A percentile compares a stretch with the other conserved stretches of the same genome.
Conservation (phyloP, 169 alveolate genomes). For the Ichthyophthirius multifiliis region DNA sequence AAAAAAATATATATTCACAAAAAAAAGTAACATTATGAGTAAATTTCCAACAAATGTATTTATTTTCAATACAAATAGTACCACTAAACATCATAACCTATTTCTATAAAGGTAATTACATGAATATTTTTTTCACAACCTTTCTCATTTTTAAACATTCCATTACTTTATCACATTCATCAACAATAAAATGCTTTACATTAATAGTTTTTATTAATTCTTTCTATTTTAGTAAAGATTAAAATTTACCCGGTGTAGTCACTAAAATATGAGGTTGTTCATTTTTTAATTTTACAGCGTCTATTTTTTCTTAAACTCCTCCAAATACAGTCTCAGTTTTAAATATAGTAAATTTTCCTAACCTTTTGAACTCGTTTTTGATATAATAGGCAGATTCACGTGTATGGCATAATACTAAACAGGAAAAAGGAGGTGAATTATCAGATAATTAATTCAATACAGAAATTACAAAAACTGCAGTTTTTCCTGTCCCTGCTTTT, state of each 20-base stretch:
- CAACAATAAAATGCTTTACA: constrained; percentile 96
- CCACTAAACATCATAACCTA: constrained; percentile 85
- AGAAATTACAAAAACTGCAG: constrained; percentile 99
- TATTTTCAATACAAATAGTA: constrained; percentile 62
- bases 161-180: constrained; percentile 99
- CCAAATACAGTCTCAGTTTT: constrained; percentile 98
- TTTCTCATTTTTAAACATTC: constrained; percentile 96
- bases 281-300: constrained; percentile 91
- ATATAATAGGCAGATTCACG: constrained; percentile 99
- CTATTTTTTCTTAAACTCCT: constrained; percentile 94
- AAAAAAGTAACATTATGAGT: background rate
- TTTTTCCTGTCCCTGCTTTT: constrained; percentile 99
- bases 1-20: too few species aligned
- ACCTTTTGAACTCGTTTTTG: constrained; percentile 96
- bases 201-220: constrained; percentile 90
- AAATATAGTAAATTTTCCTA: constrained; percentile 94
- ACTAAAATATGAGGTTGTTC: constrained; percentile 97
- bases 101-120: constrained; percentile 66
- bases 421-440: constrained; percentile 63
- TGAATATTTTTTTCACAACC: constrained; percentile 74
- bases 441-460: constrained; percentile 87
- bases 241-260: constrained; percentile 99
- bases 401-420: constrained; percentile 96
- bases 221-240: constrained; percentile 93
- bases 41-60: constrained; percentile 66